A percentile compares a stretch with the other conserved stretches of the same genome.
phyloP scores from a whole-genome alignment of 495 filamentous ascomycete genomes.

The Penicillium robsamsonii region DNA sequence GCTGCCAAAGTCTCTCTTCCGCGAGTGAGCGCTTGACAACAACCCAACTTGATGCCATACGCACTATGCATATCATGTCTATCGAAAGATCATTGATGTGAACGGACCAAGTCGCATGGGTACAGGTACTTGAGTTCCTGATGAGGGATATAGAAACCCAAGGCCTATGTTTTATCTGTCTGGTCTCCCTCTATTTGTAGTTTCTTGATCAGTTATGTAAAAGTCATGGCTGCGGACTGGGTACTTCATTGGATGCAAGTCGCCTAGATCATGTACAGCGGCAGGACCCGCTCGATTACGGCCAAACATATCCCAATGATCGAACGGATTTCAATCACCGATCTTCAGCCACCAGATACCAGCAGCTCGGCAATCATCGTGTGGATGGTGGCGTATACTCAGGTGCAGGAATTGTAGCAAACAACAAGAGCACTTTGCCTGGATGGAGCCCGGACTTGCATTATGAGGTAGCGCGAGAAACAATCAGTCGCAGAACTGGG shows the following conservation, averaged over 20 bases:
- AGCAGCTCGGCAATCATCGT: background rate
- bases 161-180: background rate
- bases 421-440: background rate
- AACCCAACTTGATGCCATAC: constrained; percentile 6
- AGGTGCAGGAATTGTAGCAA: too few species aligned
- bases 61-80: constrained; percentile 4
- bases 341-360: background rate
- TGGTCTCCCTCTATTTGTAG: background rate
- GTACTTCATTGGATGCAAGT: constrained; percentile 7
- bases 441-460: background rate
- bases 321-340: too few species aligned
- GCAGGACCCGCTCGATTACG: background rate
- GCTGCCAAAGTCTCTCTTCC: background rate
- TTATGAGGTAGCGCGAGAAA: background rate
- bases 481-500: background rate
- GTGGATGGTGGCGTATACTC: background rate
- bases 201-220: constrained; percentile 5
- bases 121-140: background rate
- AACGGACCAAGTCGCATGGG: constrained; percentile 10
- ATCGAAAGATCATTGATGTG: background rate
- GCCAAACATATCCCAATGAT: background rate
- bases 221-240: constrained; percentile 9
- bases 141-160: background rate
- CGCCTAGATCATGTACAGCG: background rate
- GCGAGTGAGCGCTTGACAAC: constrained; percentile 11